phyloP scores from a whole-genome alignment of 2,329 filamentous ascomycete species.

The Trichoderma harzianum region DNA sequence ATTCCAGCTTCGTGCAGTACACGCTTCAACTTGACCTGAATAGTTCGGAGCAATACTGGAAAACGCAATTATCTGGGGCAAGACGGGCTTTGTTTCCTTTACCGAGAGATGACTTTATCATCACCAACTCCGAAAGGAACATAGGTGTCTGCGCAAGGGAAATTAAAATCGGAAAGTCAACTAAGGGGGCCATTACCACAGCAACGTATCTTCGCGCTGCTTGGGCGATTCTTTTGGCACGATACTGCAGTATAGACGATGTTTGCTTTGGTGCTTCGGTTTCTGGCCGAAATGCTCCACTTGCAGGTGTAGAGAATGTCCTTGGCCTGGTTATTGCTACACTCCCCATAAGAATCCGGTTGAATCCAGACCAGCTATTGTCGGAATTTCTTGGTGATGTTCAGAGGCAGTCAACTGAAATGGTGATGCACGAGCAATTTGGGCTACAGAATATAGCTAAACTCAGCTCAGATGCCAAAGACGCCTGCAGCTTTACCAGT shows the following conservation, averaged over 20 bases:
- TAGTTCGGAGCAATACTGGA: conserved; percentile 17
- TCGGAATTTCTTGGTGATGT: conserved; percentile 16
- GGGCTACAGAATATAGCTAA: conserved; percentile 16
- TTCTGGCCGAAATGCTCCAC: conserved; percentile 21
- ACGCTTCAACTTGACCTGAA: neutral
- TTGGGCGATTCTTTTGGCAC: conserved; percentile 12
- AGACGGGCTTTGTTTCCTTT: neutral
- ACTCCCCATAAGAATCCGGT: conserved; percentile 19
- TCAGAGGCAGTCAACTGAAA: conserved; percentile 19
- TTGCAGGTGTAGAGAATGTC: neutral
- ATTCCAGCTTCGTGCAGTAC: conserved; percentile 1
- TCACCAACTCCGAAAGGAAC: neutral
- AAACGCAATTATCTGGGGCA: conserved; percentile 16
- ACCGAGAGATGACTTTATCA: neutral
- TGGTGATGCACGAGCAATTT: conserved; percentile 9
- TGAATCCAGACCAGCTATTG: conserved; percentile 16
- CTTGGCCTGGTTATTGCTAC: conserved; percentile 17
- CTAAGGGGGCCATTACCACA: neutral
- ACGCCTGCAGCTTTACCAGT: conserved; percentile 10
- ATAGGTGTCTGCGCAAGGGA: neutral
- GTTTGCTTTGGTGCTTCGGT: conserved; percentile 20
- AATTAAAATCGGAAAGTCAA: neutral
- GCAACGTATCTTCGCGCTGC: conserved; percentile 13
- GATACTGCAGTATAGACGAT: conserved; percentile 18
- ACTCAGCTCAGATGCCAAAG: neutral